Conservation (phyloP, 2,329 filamentous ascomycete species). For the Cytospora schulzeri region DNA sequence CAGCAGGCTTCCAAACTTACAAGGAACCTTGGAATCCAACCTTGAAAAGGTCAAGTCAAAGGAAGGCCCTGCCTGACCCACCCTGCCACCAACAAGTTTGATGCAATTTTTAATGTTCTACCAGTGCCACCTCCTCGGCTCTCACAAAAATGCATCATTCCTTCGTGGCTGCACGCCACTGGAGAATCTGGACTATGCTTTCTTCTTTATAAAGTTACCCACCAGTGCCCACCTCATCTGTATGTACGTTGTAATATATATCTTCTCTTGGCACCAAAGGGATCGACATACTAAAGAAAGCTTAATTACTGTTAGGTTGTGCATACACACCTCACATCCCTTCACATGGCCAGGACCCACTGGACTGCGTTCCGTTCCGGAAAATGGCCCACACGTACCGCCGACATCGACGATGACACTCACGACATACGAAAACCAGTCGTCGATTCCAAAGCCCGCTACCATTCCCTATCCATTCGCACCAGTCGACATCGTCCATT, state of each 20-base stretch:
- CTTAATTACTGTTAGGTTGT: not conserved
- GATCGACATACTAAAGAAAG: not conserved
- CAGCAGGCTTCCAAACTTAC: too few species aligned
- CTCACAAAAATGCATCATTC: too few species aligned
- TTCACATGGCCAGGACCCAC: conserved; percentile 16
- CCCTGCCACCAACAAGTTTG: too few species aligned
- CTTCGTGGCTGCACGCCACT: not conserved
- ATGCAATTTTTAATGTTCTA: too few species aligned
- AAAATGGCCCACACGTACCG: not conserved
- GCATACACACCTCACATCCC: not conserved
- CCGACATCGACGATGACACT: not conserved
- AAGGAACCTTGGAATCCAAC: too few species aligned
- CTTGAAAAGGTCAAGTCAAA: too few species aligned
- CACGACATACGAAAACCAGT: not conserved
- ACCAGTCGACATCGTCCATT: conserved; percentile 8
- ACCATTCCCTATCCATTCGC: conserved; percentile 4
- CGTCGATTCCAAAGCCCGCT: not conserved
- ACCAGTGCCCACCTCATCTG: not conserved
- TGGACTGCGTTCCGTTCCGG: not conserved
- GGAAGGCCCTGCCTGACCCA: too few species aligned
- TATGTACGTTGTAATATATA: too few species aligned
- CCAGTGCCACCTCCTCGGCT: too few species aligned
- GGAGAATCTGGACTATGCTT: too few species aligned
- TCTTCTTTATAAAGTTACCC: not conserved
- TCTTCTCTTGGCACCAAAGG: not conserved